A percentile compares a stretch with the other conserved stretches of the same genome.
Conservation (phyloP, 2,329 filamentous ascomycete species). For the Teratosphaeria pseudoeucalypti region DNA sequence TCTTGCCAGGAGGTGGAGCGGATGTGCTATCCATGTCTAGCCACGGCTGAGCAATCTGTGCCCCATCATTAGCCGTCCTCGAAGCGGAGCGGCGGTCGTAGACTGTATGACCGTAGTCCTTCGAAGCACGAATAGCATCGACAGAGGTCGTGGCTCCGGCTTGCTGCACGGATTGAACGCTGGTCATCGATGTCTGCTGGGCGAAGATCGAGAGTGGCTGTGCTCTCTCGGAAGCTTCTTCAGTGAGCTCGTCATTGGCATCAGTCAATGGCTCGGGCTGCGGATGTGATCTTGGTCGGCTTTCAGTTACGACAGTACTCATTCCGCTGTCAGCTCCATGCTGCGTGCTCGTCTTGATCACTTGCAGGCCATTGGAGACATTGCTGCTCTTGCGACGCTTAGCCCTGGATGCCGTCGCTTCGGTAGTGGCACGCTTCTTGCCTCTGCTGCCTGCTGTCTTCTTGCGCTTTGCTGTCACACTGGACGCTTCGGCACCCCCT, state of each 20-base stretch:
- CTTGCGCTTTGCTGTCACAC: background rate
- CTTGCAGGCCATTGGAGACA: conserved; percentile 4
- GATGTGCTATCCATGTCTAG: background rate
- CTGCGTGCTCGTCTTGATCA: conserved; percentile 1
- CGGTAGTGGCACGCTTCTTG: conserved; percentile 4
- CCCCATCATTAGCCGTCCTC: background rate
- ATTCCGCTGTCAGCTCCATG: background rate
- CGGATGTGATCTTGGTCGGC: background rate
- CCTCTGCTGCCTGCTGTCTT: conserved; percentile 3
- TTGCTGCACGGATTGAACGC: background rate
- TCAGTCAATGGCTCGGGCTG: background rate
- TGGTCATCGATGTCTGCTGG: conserved; percentile 2
- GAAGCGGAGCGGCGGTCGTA: background rate
- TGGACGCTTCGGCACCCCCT: background rate
- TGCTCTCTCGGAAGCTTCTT: background rate
- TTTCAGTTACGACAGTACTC: background rate
- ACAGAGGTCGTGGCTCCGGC: conserved; percentile 1
- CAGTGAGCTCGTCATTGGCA: background rate
- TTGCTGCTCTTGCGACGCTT: conserved; percentile 7
- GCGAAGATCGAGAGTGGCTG: conserved; percentile 1
- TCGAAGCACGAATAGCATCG: background rate
- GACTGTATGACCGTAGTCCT: background rate
- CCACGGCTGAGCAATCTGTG: background rate
- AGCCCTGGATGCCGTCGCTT: background rate
- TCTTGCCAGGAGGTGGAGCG: background rate